Percentiles rank a stretch among this genome's conserved stretches.
phyloP scores from a whole-genome alignment of 768 basidiomycete species.

The Butyriboletus loyo region DNA sequence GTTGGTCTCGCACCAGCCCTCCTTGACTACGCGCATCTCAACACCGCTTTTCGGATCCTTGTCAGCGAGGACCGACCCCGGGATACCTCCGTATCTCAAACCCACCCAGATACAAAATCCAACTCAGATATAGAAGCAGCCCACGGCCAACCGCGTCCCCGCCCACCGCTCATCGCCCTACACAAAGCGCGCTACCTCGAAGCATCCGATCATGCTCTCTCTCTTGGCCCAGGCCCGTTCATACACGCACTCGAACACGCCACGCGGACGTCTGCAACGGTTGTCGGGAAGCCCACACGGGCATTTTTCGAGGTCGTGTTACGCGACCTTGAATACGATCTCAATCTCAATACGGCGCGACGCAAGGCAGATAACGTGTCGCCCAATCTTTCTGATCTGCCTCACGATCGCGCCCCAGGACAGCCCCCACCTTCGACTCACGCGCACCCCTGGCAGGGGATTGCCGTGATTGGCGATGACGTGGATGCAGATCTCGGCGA shows the following conservation, averaged over 20 bases:
- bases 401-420: neutral
- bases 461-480: conserved; percentile 66
- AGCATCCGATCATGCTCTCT: conserved; percentile 45
- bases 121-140: no score
- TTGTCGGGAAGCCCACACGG: conserved; percentile 63
- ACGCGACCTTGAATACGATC: conserved; percentile 35
- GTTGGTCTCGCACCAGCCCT: conserved; percentile 54
- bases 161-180: conserved; percentile 50
- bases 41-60: conserved; percentile 65
- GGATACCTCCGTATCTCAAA: neutral
- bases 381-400: neutral
- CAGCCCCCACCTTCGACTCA: no score
- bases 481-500: conserved; percentile 59
- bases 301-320: conserved; percentile 61
- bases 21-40: conserved; percentile 55
- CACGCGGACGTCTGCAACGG: conserved; percentile 42
- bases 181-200: conserved; percentile 56
- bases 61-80: conserved; percentile 35
- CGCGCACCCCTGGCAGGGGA: conserved; percentile 12
- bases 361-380: neutral
- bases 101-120: no score
- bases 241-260: conserved; percentile 61
- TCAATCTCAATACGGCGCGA: neutral
- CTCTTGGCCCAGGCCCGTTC: conserved; percentile 71
- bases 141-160: neutral